Percentiles rank a stretch among this genome's conserved stretches.
phyloP scores from a whole-genome alignment of 306 rosid species.

The Trifolium pratense region DNA sequence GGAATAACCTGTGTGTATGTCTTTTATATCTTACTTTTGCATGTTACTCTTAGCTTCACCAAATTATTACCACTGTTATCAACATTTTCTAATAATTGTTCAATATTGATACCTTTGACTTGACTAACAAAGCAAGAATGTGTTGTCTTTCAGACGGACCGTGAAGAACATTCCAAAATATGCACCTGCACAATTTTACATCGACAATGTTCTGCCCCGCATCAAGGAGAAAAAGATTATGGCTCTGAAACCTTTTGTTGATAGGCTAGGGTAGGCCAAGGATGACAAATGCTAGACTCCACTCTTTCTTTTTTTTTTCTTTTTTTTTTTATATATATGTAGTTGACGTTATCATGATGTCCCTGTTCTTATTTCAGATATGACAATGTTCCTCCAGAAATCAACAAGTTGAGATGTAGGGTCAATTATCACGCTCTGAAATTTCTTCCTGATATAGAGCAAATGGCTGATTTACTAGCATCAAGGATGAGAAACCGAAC shows the following conservation, averaged over 20 bases:
- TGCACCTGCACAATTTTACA: constrained; percentile 96
- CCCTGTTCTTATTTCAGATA: constrained; percentile 65
- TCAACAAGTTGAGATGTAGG: constrained; percentile 97
- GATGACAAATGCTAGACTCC: constrained; percentile 31
- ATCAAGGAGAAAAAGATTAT: constrained; percentile 98
- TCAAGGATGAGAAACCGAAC: constrained; percentile 99
- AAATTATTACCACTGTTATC: constrained; percentile 32
- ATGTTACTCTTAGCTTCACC: constrained; percentile 30
- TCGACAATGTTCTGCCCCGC: constrained; percentile 97
- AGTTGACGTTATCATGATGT: constrained; percentile 34
- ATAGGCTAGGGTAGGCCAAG: constrained; percentile 88
- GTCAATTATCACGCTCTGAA: constrained; percentile 98
- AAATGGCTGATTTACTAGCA: constrained; percentile 88
- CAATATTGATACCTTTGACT: constrained; percentile 33
- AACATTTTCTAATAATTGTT: constrained; percentile 17
- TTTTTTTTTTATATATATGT: too few relatives aligned
- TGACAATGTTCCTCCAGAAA: constrained; percentile 94
- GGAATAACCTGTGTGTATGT: constrained; percentile 12
- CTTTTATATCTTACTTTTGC: constrained; percentile 5
- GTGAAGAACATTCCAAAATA: constrained; percentile 97
- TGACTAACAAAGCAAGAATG: constrained; percentile 44
- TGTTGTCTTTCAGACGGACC: constrained; percentile 75
- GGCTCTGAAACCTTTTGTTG: constrained; percentile 99
- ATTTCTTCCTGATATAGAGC: constrained; percentile 97
- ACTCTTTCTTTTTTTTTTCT: background rate